These are phyloP conservation scores for Tylopilus felleus DNA, from an alignment of 768 basidiomycete genomes.

Conservation along the genomic window DNA sequence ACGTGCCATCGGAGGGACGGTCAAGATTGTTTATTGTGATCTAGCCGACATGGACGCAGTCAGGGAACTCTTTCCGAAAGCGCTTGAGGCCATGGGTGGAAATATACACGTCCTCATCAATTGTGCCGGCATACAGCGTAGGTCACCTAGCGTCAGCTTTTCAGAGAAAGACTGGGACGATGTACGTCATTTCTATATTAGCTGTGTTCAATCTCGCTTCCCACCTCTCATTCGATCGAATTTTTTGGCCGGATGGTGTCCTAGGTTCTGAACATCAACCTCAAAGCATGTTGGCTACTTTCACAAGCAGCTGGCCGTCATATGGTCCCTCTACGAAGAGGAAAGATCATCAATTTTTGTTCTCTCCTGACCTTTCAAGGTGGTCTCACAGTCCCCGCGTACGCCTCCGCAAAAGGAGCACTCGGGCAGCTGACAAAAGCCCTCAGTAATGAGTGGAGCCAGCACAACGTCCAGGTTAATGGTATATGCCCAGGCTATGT, in stretches of 20 bases:
- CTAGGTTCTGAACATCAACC: conserved; percentile 82
- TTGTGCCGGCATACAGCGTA: conserved; percentile 61
- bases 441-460: conserved; percentile 91
- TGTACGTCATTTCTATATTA: conserved; percentile 42
- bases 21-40: conserved; percentile 53
- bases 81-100: conserved; percentile 48
- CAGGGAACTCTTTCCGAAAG: conserved; percentile 45
- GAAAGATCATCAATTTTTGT: conserved; percentile 72
- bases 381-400: conserved; percentile 79
- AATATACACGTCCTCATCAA: conserved; percentile 65
- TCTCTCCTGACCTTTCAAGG: conserved; percentile 51
- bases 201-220: conserved; percentile 6
- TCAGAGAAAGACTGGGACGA: conserved; percentile 69
- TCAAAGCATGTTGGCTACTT: conserved; percentile 84
- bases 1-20: conserved; percentile 33
- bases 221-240: conserved; percentile 6
- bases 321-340: conserved; percentile 72
- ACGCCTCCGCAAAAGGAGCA: conserved; percentile 89
- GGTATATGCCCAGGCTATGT: conserved; percentile 88
- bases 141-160: conserved; percentile 62
- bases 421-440: conserved; percentile 85
- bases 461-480: conserved; percentile 85
- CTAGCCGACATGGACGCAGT: conserved; percentile 49
- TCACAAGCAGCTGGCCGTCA: conserved; percentile 85
- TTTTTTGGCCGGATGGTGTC: conserved; percentile 10